A percentile compares a stretch with the other conserved stretches of the same genome.
phyloP scores from a whole-genome alignment of 441 rosid genomes.

The Lepidium campestre region DNA sequence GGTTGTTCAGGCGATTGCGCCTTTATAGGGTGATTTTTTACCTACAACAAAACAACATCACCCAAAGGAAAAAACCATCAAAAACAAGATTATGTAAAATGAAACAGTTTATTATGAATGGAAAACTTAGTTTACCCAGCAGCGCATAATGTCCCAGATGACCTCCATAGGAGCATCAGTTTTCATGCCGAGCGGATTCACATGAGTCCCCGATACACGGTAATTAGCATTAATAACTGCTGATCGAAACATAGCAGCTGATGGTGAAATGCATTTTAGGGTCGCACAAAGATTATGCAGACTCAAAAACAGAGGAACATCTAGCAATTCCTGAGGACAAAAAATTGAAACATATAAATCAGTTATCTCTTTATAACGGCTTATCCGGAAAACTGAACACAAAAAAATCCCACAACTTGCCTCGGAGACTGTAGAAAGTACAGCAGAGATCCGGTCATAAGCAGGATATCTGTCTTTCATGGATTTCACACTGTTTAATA shows the following conservation, averaged over 20 bases:
- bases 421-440: constrained; percentile 82
- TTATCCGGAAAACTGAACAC: not conserved
- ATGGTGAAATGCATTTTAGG: constrained; percentile 82
- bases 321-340: constrained; percentile 57
- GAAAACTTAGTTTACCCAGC: constrained; percentile 52
- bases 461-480: constrained; percentile 84
- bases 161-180: constrained; percentile 91
- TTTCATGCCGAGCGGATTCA: constrained; percentile 73
- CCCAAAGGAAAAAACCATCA: not conserved
- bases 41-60: constrained; percentile 33
- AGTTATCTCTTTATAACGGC: not conserved
- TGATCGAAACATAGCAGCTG: constrained; percentile 71
- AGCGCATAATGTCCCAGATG: constrained; percentile 92
- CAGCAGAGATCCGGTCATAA: constrained; percentile 74
- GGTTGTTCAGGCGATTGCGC: constrained; percentile 69
- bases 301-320: constrained; percentile 83
- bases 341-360: not conserved
- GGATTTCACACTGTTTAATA: constrained; percentile 50
- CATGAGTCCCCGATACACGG: constrained; percentile 79
- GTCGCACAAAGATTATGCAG: constrained; percentile 83
- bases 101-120: not conserved
- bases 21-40: constrained; percentile 85
- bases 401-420: constrained; percentile 21
- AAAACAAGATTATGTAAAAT: not conserved
- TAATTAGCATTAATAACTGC: constrained; percentile 84